phyloP scores from a whole-genome alignment of 2,329 filamentous ascomycete species.

The Sarocladium strictum region DNA sequence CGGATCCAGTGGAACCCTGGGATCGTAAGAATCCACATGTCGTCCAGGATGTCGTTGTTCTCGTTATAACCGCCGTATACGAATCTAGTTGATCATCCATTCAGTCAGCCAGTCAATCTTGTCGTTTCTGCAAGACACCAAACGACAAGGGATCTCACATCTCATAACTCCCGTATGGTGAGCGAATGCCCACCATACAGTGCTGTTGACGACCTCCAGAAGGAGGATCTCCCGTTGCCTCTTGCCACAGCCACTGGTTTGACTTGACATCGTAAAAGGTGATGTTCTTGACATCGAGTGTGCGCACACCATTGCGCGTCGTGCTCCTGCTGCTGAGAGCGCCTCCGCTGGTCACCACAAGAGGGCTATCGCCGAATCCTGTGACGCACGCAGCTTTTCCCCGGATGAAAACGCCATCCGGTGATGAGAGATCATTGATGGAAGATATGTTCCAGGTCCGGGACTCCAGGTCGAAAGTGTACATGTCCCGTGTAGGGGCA shows the following conservation, averaged over 20 bases:
- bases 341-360: background rate
- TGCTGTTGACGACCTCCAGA: conserved; percentile 23
- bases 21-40: conserved; percentile 30
- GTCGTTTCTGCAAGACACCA: no score
- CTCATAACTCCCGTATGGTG: conserved; percentile 28
- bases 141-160: conserved; percentile 19
- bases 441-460: background rate
- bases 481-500: background rate
- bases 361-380: background rate
- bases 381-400: background rate
- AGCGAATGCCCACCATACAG: conserved; percentile 26
- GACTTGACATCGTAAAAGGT: conserved; percentile 27
- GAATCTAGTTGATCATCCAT: conserved; percentile 22
- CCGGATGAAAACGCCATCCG: background rate
- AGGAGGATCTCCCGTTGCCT: conserved; percentile 20
- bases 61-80: conserved; percentile 28
- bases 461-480: background rate
- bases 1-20: conserved; percentile 30
- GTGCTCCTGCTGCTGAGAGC: background rate
- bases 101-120: background rate
- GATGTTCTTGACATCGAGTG: conserved; percentile 14
- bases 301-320: background rate
- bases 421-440: background rate
- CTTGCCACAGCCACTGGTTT: conserved; percentile 28
- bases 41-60: conserved; percentile 17